Conservation (phyloP, 2,329 filamentous ascomycete species). For the Neopestalotiopsis sp. region DNA sequence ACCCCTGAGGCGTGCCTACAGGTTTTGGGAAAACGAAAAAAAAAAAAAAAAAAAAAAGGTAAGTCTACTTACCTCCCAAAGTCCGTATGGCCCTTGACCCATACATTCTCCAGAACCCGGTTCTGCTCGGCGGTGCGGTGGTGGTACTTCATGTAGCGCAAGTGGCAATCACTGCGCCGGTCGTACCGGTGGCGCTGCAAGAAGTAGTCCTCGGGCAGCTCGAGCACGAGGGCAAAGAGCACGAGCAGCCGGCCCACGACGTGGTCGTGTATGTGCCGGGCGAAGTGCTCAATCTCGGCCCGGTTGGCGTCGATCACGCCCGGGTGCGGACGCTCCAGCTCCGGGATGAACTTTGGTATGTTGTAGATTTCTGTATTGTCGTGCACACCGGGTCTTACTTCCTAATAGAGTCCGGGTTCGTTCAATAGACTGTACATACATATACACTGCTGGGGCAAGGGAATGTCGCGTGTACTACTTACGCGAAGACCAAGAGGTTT, state of each 20-base stretch:
- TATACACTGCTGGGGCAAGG: background rate
- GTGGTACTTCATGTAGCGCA: constrained; percentile 46
- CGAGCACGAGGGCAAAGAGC: constrained; percentile 43
- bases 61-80: constrained; percentile 33
- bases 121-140: constrained; percentile 40
- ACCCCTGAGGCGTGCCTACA: no score
- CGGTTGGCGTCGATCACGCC: constrained; percentile 37
- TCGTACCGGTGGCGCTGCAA: constrained; percentile 40
- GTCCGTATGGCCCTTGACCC: constrained; percentile 46
- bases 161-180: constrained; percentile 41
- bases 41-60: no score
- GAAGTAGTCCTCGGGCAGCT: constrained; percentile 42
- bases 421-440: background rate
- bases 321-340: constrained; percentile 37
- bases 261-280: constrained; percentile 48
- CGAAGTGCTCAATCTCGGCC: constrained; percentile 39
- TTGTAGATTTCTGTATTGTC: constrained; percentile 48
- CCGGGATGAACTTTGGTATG: constrained; percentile 45
- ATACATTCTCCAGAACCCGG: constrained; percentile 41
- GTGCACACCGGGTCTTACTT: constrained; percentile 37
- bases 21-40: no score
- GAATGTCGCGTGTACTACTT: background rate
- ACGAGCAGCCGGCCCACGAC: constrained; percentile 40
- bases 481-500: constrained; percentile 49
- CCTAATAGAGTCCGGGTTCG: constrained; percentile 17